Evolutionary conservation across 2,329 filamentous ascomycete genomes (phyloP).

Genomic region (Tolypocladium nubicola): DNA sequence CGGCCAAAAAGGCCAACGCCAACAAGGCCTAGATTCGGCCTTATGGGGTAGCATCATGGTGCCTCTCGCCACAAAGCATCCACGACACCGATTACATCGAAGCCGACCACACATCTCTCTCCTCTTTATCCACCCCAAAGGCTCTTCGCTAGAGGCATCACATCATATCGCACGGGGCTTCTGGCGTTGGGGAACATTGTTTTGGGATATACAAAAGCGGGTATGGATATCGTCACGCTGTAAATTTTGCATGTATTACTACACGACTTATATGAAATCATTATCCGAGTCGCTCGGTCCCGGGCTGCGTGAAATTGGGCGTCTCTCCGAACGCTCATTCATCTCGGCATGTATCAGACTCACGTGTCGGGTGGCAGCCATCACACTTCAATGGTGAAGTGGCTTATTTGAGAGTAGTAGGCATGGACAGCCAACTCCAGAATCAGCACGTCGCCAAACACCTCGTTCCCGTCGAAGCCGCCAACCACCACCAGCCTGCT

Average conservation of each 20-base stretch:
- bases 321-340: background rate
- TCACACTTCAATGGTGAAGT: constrained; percentile 59
- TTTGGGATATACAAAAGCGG: background rate
- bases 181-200: background rate
- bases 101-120: background rate
- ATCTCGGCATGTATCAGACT: background rate
- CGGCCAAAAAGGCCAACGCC: constrained; percentile 23
- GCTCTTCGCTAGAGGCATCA: background rate
- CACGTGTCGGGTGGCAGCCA: background rate
- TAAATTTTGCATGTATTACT: background rate
- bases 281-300: background rate
- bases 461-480: constrained; percentile 57
- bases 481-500: constrained; percentile 54
- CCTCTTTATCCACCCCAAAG: background rate
- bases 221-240: background rate
- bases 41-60: background rate
- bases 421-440: constrained; percentile 59
- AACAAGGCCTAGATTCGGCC: constrained; percentile 7
- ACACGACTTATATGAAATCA: background rate
- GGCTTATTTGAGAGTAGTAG: constrained; percentile 64
- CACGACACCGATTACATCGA: background rate
- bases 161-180: background rate
- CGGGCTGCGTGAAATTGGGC: background rate
- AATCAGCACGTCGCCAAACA: constrained; percentile 58
- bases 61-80: background rate